phyloP scores from a whole-genome alignment of 2,329 filamentous ascomycete species.

The Lizonia empirigonia region DNA sequence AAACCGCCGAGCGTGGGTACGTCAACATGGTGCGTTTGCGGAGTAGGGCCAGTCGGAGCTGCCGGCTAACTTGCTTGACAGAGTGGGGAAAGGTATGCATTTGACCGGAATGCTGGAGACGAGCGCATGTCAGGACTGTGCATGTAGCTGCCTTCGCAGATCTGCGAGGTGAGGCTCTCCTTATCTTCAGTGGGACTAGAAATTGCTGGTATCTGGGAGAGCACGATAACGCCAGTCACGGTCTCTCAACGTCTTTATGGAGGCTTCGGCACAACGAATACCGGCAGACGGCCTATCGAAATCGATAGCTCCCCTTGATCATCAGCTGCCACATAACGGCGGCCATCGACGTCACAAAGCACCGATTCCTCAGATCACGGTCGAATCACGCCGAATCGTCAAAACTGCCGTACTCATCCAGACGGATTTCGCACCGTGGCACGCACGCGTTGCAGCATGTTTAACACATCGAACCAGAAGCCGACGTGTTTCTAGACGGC shows the following conservation, averaged over 20 bases:
- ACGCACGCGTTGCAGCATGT: slow-evolving; percentile 19
- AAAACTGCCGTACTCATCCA: slow-evolving; percentile 13
- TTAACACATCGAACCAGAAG: slow-evolving; percentile 11
- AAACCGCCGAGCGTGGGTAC: slow-evolving; percentile 1
- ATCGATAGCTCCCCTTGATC: slow-evolving; percentile 13
- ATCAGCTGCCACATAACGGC: slow-evolving; percentile 18
- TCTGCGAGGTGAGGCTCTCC: background rate
- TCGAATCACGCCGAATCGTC: slow-evolving; percentile 17
- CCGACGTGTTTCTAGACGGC: slow-evolving; percentile 5
- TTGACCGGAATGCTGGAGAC: slow-evolving; percentile 4
- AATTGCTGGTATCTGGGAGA: slow-evolving; percentile 7
- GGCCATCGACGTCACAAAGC: slow-evolving; percentile 22
- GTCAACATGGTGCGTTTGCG: slow-evolving; percentile 14
- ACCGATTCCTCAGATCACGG: slow-evolving; percentile 13
- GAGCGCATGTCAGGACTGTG: slow-evolving; percentile 4
- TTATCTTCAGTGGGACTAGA: slow-evolving; percentile 11
- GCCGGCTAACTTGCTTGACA: slow-evolving; percentile 15
- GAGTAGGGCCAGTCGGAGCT: slow-evolving; percentile 15
- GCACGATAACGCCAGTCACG: slow-evolving; percentile 11
- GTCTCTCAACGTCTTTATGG: slow-evolving; percentile 1
- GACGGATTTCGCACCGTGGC: slow-evolving; percentile 19
- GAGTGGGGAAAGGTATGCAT: slow-evolving; percentile 2
- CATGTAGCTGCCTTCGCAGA: slow-evolving; percentile 5
- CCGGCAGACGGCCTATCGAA: slow-evolving; percentile 9
- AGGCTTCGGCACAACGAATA: slow-evolving; percentile 1